These are phyloP conservation scores for Furcasterigmium sp. DNA, from an alignment of 2,329 filamentous ascomycete genomes.

Conservation along the genomic window DNA sequence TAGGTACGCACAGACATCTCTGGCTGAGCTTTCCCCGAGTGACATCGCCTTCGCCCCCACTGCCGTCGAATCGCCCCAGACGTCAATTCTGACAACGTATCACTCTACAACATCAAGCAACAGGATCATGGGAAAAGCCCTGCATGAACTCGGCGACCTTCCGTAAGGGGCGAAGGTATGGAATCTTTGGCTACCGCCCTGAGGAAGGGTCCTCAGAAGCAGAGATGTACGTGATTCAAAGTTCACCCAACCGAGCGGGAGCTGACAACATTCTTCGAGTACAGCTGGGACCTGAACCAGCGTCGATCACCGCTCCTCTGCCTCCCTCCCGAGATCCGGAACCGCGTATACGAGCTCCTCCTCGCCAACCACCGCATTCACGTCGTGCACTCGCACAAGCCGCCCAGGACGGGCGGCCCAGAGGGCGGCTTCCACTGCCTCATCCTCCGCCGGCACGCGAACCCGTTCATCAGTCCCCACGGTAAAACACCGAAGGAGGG, in stretches of 20 bases:
- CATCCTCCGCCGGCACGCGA: constrained; percentile 17
- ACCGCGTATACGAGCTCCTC: constrained; percentile 15
- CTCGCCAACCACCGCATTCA: constrained; percentile 14
- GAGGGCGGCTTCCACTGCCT: constrained; percentile 23
- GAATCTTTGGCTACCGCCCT: constrained; percentile 8
- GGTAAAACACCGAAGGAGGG: too few relatives aligned
- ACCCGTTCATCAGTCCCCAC: constrained; percentile 22
- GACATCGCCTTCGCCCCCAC: too few relatives aligned
- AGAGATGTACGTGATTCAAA: constrained; percentile 9
- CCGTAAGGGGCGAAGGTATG: constrained; percentile 8
- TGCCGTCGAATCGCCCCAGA: too few relatives aligned
- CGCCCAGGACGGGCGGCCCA: neutral
- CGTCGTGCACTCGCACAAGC: constrained; percentile 12
- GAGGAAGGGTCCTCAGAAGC: constrained; percentile 8
- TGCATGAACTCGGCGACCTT: constrained; percentile 9
- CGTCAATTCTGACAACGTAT: constrained; percentile 4
- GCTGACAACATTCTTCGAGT: neutral
- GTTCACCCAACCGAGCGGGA: too few relatives aligned
- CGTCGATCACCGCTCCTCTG: constrained; percentile 9
- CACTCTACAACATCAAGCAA: neutral
- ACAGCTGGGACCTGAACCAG: constrained; percentile 9
- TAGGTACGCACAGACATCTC: too few relatives aligned
- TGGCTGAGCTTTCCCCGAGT: too few relatives aligned
- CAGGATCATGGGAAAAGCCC: neutral
- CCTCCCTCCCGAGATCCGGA: constrained; percentile 20